Percentiles rank a stretch among this genome's conserved stretches.
These are phyloP conservation scores for Pelagomonas calceolata DNA, from an alignment of 108 stramenopile species.

Conservation along the genomic window DNA sequence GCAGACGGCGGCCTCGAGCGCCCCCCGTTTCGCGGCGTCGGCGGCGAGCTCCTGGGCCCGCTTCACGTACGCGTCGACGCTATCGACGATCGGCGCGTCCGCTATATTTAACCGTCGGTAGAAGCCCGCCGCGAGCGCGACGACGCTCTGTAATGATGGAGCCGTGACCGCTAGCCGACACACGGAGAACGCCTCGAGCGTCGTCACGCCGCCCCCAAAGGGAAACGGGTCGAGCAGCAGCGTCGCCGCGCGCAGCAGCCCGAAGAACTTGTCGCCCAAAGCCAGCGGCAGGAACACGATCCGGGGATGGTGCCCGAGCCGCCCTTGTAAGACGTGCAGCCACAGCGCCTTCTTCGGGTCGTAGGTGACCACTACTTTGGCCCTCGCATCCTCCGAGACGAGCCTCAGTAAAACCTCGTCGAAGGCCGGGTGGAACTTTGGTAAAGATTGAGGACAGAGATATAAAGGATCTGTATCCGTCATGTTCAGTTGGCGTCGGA, in stretches of 20 bases:
- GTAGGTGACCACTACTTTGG: neutral
- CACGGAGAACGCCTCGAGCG: slow-evolving; percentile 6
- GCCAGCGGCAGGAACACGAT: slow-evolving; percentile 1
- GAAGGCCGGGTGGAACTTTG: slow-evolving; percentile 15
- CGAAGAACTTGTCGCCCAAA: neutral
- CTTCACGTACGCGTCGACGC: neutral
- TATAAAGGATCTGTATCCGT: neutral
- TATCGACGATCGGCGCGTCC: neutral
- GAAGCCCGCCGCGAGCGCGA: slow-evolving; percentile 8
- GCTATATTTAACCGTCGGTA: neutral
- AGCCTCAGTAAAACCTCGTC: slow-evolving; percentile 1
- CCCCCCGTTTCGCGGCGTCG: neutral
- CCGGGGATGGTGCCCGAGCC: neutral
- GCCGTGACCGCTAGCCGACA: slow-evolving; percentile 12
- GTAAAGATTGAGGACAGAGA: slow-evolving; percentile 6
- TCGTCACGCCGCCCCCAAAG: slow-evolving; percentile 15
- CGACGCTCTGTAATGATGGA: slow-evolving; percentile 9
- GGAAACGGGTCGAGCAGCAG: slow-evolving; percentile 13
- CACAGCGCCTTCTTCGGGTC: slow-evolving; percentile 2
- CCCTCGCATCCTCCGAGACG: neutral
- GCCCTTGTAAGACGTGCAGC: neutral
- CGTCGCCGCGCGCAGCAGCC: neutral
- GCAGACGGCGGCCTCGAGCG: neutral
- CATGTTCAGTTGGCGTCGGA: neutral
- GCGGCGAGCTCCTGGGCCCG: neutral